Percentiles rank a stretch among this genome's conserved stretches.
These are phyloP conservation scores for Candida andamanensis DNA, from an alignment of 805 yeast genomes.

Conservation along the genomic window DNA sequence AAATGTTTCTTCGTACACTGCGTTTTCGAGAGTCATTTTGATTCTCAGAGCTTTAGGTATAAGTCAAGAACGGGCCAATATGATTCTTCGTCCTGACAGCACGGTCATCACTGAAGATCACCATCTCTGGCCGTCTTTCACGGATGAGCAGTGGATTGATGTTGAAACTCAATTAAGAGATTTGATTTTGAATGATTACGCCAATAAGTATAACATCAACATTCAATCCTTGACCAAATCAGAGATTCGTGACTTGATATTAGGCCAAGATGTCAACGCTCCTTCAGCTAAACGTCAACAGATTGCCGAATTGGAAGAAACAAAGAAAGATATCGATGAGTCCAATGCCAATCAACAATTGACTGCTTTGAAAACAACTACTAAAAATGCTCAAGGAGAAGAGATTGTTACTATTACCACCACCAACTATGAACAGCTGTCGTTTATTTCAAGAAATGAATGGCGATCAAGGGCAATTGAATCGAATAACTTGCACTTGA, in stretches of 20 bases:
- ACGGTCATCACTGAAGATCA: constrained; percentile 65
- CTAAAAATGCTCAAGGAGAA: constrained; percentile 92
- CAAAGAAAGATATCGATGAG: constrained; percentile 31
- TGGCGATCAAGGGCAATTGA: constrained; percentile 90
- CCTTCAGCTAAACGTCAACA: constrained; percentile 86
- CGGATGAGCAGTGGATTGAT: constrained; percentile 86
- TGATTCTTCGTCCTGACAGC: constrained; percentile 71
- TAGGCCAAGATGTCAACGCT: constrained; percentile 90
- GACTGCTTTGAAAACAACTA: constrained; percentile 75
- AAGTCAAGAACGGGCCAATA: constrained; percentile 68
- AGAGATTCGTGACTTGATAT: constrained; percentile 87
- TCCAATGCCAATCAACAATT: constrained; percentile 45
- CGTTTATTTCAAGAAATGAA: constrained; percentile 78
- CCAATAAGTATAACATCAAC: constrained; percentile 79
- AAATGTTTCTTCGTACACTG: constrained; percentile 81
- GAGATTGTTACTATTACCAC: constrained; percentile 93
- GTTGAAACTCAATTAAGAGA: constrained; percentile 88
- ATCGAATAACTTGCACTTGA: constrained; percentile 62
- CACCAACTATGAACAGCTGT: constrained; percentile 76
- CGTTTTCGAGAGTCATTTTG: constrained; percentile 82
- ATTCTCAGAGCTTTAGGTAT: constrained; percentile 79
- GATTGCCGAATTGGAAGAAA: constrained; percentile 66
- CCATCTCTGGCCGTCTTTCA: constrained; percentile 90
- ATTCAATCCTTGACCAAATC: constrained; percentile 84
- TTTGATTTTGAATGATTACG: constrained; percentile 77